phyloP scores from a whole-genome alignment of 441 rosid species.

The Croton setiger region DNA sequence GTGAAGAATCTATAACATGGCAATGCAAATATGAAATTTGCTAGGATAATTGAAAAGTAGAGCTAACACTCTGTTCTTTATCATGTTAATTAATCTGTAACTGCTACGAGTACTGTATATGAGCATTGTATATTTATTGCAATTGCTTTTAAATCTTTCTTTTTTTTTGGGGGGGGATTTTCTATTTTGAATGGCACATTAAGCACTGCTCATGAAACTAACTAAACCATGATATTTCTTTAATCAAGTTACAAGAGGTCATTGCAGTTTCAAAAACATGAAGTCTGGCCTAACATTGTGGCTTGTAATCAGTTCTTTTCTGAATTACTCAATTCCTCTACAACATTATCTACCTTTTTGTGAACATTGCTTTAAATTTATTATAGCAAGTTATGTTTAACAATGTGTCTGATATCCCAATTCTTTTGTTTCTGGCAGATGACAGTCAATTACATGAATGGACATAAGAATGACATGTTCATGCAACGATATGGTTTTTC shows the following conservation, averaged over 20 bases:
- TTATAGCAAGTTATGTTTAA: not conserved
- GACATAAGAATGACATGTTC: constrained; percentile 53
- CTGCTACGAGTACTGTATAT: not conserved
- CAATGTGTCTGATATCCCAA: not conserved
- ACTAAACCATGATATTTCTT: constrained; percentile 1
- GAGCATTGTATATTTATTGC: not conserved
- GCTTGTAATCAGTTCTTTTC: not conserved
- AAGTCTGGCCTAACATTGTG: not conserved
- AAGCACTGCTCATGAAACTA: not conserved
- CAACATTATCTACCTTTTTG: not conserved
- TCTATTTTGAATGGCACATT: not conserved
- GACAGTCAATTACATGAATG: constrained; percentile 75
- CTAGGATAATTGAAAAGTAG: not conserved
- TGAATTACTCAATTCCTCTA: not conserved
- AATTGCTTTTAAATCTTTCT: not conserved
- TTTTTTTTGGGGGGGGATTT: not conserved
- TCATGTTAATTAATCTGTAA: not conserved
- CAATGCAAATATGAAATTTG: not conserved
- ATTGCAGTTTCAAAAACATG: not conserved
- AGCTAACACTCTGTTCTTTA: not conserved
- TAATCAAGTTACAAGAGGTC: not conserved
- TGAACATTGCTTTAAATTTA: not conserved
- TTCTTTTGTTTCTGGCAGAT: constrained; percentile 40
- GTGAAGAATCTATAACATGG: not conserved
- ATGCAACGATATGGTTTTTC: constrained; percentile 96